phyloP scores from a whole-genome alignment of 2,329 filamentous ascomycete species.

The Cladosporium cucumerinum region DNA sequence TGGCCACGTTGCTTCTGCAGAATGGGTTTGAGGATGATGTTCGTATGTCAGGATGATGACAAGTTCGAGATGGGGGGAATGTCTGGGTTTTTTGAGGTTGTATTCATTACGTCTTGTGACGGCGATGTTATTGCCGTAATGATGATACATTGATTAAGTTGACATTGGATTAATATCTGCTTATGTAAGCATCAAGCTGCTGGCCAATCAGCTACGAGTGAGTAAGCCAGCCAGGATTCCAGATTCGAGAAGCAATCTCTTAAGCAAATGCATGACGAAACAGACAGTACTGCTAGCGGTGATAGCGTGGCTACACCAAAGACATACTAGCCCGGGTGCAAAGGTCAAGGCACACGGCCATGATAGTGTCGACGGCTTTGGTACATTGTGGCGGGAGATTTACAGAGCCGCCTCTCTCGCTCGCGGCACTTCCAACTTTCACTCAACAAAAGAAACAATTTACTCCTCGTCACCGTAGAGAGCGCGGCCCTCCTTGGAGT shows the following conservation, averaged over 20 bases:
- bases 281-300: neutral
- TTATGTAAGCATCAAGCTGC: neutral
- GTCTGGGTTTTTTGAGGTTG: neutral
- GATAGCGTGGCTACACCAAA: no score
- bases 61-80: neutral
- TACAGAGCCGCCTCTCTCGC: conserved; percentile 11
- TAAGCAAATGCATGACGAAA: neutral
- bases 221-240: neutral
- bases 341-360: neutral
- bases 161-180: neutral
- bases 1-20: neutral
- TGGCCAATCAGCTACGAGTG: neutral
- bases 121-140: neutral
- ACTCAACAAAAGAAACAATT: conserved; percentile 8
- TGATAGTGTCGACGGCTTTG: conserved; percentile 6
- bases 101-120: neutral
- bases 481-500: conserved; percentile 70
- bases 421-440: conserved; percentile 9
- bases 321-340: neutral
- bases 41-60: neutral
- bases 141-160: neutral
- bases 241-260: neutral
- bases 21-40: neutral
- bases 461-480: conserved; percentile 48
- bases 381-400: conserved; percentile 11